These are phyloP conservation scores for Irpex rosettiformis DNA, from an alignment of 1,284 basidiomycete species.

Conservation along the genomic window DNA sequence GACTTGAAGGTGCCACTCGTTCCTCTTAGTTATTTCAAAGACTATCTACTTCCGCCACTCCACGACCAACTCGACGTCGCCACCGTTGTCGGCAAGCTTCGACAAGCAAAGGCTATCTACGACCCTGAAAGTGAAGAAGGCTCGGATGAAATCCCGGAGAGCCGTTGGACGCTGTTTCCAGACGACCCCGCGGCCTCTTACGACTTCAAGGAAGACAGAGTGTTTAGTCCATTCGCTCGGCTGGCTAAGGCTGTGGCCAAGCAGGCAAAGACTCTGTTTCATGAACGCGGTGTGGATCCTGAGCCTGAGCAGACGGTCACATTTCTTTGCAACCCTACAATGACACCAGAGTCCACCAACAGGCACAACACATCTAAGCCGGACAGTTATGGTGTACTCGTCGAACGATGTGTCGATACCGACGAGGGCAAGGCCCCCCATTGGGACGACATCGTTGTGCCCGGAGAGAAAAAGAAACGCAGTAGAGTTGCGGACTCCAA, in stretches of 20 bases:
- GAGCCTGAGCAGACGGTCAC: background rate
- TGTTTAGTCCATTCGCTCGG: background rate
- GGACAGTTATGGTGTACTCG: background rate
- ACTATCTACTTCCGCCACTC: background rate
- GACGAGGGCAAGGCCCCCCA: background rate
- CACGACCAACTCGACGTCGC: background rate
- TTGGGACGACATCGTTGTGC: conserved; percentile 5
- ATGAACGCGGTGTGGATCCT: background rate
- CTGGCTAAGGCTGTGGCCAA: background rate
- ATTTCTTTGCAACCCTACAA: background rate
- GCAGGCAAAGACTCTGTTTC: background rate
- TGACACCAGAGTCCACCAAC: background rate
- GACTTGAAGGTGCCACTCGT: background rate
- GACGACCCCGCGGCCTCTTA: background rate
- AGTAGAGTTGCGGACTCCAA: background rate
- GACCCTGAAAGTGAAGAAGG: too few species aligned
- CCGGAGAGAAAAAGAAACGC: background rate
- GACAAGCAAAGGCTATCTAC: background rate
- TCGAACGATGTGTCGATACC: background rate
- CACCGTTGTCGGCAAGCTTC: background rate
- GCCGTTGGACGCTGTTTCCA: background rate
- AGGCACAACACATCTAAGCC: background rate
- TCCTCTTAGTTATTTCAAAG: background rate
- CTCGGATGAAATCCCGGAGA: too few species aligned
- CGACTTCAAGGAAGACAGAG: background rate